These are phyloP conservation scores for Pyrenochaeta sp. DNA, from an alignment of 2,329 filamentous ascomycete species.

Conservation along the genomic window DNA sequence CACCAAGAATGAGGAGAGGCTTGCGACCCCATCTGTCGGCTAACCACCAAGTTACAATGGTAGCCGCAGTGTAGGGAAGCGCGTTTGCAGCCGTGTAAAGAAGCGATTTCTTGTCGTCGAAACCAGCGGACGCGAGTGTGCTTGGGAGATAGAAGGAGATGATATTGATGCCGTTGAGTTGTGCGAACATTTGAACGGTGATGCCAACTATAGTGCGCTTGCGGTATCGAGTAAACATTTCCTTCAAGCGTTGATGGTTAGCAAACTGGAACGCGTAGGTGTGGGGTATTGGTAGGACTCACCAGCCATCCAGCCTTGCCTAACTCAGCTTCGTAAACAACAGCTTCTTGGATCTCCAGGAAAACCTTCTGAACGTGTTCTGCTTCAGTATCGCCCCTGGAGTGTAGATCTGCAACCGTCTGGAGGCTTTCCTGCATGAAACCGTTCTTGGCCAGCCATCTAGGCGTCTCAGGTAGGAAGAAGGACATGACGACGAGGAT, in stretches of 20 bases:
- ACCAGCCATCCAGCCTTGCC: slow-evolving; percentile 47
- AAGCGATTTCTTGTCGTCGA: slow-evolving; percentile 49
- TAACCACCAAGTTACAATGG: slow-evolving; percentile 51
- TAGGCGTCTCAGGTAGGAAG: slow-evolving; percentile 51
- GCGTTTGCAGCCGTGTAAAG: slow-evolving; percentile 54
- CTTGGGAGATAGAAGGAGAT: slow-evolving; percentile 52
- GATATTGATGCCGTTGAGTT: slow-evolving; percentile 55
- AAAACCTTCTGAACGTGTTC: slow-evolving; percentile 49
- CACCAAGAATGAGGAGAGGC: slow-evolving; percentile 46
- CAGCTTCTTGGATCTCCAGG: slow-evolving; percentile 50
- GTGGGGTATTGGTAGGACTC: slow-evolving; percentile 5
- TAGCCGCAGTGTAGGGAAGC: slow-evolving; percentile 52
- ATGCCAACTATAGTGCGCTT: slow-evolving; percentile 54
- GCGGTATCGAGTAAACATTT: slow-evolving; percentile 55
- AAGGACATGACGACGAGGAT: slow-evolving; percentile 48
- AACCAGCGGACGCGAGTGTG: slow-evolving; percentile 38
- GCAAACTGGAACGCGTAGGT: not conserved
- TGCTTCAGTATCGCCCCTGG: slow-evolving; percentile 45
- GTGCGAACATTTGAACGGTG: slow-evolving; percentile 53
- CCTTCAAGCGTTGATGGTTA: slow-evolving; percentile 21
- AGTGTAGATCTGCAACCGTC: slow-evolving; percentile 53
- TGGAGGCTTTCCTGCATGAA: slow-evolving; percentile 52
- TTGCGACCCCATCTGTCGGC: slow-evolving; percentile 53
- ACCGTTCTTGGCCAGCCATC: slow-evolving; percentile 54
- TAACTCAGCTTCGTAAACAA: slow-evolving; percentile 47